These are phyloP conservation scores for Talaromyces borbonicus DNA, from an alignment of 495 filamentous ascomycete species.

Conservation along the genomic window DNA sequence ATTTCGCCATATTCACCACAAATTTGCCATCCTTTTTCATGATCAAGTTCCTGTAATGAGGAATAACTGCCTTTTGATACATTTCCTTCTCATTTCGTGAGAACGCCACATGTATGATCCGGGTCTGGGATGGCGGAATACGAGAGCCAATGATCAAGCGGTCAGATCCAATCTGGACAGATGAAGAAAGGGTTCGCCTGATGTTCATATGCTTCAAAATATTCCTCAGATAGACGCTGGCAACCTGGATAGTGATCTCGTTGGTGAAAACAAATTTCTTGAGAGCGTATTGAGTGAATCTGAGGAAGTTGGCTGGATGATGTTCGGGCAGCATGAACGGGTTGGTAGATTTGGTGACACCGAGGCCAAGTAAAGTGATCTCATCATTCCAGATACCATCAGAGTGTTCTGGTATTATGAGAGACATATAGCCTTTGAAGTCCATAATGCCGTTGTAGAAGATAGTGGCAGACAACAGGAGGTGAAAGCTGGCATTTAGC, in stretches of 20 bases:
- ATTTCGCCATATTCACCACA: neutral
- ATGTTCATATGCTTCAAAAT: neutral
- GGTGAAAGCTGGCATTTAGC: neutral
- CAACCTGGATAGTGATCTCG: neutral
- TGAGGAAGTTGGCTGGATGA: neutral
- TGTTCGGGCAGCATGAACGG: neutral
- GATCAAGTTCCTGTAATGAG: neutral
- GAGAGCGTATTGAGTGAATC: neutral
- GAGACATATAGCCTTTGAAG: neutral
- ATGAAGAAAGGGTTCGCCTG: neutral
- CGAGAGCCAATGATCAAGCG: neutral
- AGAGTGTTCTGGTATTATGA: neutral
- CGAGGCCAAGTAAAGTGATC: neutral
- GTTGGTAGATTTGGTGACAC: neutral
- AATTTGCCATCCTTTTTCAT: neutral
- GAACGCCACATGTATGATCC: neutral
- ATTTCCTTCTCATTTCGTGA: neutral
- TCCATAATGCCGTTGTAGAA: neutral
- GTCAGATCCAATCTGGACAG: neutral
- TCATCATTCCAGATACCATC: neutral
- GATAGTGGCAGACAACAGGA: neutral
- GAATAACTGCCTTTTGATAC: neutral
- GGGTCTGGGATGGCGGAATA: neutral
- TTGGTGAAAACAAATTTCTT: neutral
- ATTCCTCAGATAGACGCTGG: neutral